These are phyloP conservation scores for Zygosaccharomyces rouxii DNA, from an alignment of 805 yeast species.

Conservation along the genomic window DNA sequence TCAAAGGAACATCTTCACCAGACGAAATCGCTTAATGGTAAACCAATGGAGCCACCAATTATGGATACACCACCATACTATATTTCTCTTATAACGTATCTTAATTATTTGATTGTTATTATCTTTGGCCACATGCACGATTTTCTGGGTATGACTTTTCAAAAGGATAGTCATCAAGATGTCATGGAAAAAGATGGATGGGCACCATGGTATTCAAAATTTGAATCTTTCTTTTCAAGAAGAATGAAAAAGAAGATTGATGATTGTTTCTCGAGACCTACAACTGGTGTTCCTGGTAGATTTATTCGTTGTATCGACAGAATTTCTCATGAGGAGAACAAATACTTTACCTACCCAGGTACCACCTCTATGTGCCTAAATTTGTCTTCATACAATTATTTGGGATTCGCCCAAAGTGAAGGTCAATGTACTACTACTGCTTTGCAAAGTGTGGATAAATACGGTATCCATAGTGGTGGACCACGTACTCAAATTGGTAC, in stretches of 20 bases:
- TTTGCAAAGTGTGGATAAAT: conserved; percentile 52
- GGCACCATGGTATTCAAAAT: conserved; percentile 93
- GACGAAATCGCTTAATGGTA: conserved; percentile 51
- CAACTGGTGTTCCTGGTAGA: conserved; percentile 98
- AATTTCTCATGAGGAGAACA: conserved; percentile 57
- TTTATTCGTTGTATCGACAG: conserved; percentile 79
- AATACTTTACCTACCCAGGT: conserved; percentile 70
- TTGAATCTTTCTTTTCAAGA: conserved; percentile 90
- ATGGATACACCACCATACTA: conserved; percentile 83
- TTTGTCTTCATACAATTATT: conserved; percentile 84
- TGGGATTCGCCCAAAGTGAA: conserved; percentile 94
- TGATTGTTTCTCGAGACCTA: conserved; percentile 93
- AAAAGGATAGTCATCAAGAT: conserved; percentile 59
- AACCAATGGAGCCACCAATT: conserved; percentile 56
- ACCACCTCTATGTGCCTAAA: conserved; percentile 73
- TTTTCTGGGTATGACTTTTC: conserved; percentile 73
- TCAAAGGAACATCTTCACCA: conserved; percentile 60
- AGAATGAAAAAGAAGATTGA: conserved; percentile 86
- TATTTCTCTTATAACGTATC: conserved; percentile 73
- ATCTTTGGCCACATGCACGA: conserved; percentile 89
- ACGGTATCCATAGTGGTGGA: conserved; percentile 77
- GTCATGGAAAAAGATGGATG: conserved; percentile 78
- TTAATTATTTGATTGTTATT: conserved; percentile 78
- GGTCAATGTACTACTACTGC: conserved; percentile 87
- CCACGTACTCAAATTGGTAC: conserved; percentile 74